Conservation (phyloP, 306 rosid genomes). For the Cucurbita moschata region DNA sequence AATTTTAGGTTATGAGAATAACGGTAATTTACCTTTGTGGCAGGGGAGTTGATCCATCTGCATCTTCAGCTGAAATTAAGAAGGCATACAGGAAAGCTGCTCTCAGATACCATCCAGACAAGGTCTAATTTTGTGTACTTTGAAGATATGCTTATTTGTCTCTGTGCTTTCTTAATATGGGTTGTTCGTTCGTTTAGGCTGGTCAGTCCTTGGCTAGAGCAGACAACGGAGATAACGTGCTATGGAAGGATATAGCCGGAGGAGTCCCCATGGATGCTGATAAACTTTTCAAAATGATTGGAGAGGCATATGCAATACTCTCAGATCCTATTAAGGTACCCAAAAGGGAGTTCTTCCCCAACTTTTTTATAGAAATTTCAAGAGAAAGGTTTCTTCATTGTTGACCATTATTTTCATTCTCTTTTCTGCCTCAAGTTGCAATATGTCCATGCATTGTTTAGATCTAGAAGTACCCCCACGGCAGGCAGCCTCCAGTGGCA, state of each 20-base stretch:
- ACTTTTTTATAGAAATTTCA: neutral
- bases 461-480: neutral
- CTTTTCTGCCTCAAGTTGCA: neutral
- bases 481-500: neutral
- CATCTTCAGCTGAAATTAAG: slow-evolving; percentile 71
- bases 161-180: neutral
- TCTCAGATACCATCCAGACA: slow-evolving; percentile 94
- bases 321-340: slow-evolving; percentile 71
- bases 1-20: neutral
- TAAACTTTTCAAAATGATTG: slow-evolving; percentile 73
- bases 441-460: neutral
- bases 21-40: slow-evolving; percentile 25
- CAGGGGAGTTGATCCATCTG: slow-evolving; percentile 87
- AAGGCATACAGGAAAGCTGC: slow-evolving; percentile 99
- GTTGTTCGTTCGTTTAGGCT: slow-evolving; percentile 40
- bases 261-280: slow-evolving; percentile 74
- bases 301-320: slow-evolving; percentile 72
- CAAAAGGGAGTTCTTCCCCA: neutral
- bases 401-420: neutral
- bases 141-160: neutral
- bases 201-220: slow-evolving; percentile 68
- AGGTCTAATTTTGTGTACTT: slow-evolving; percentile 31
- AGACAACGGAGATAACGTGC: slow-evolving; percentile 61
- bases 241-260: slow-evolving; percentile 68
- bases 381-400: neutral